Conservation (phyloP, 306 rosid species). For the Lithocarpus polystachyus region DNA sequence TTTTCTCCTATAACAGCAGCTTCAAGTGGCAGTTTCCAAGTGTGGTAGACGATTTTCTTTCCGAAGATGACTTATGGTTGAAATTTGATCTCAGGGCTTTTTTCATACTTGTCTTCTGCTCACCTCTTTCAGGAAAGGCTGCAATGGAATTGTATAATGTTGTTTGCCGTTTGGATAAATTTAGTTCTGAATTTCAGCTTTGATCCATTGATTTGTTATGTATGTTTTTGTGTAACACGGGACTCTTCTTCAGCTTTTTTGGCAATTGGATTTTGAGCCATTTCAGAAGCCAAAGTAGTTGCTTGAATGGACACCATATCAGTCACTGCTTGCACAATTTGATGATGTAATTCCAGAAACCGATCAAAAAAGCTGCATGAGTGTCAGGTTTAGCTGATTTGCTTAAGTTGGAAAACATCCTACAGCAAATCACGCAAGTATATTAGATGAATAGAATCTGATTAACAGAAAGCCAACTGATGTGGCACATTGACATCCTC, state of each 20-base stretch:
- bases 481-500: no score
- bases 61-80: conserved; percentile 35
- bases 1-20: conserved; percentile 46
- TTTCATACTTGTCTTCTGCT: conserved; percentile 40
- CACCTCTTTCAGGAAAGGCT: conserved; percentile 47
- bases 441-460: not conserved
- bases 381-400: conserved; percentile 65
- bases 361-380: conserved; percentile 61
- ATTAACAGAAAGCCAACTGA: no score
- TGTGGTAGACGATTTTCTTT: conserved; percentile 40
- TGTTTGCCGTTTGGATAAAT: conserved; percentile 50
- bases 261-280: conserved; percentile 34
- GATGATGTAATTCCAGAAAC: conserved; percentile 78
- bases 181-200: conserved; percentile 40
- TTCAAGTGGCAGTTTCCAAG: conserved; percentile 36
- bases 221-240: conserved; percentile 46
- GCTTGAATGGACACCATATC: conserved; percentile 85
- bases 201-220: conserved; percentile 53
- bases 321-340: conserved; percentile 63
- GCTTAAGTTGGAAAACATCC: conserved; percentile 79
- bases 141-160: conserved; percentile 54
- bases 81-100: conserved; percentile 38
- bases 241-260: conserved; percentile 38
- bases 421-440: conserved; percentile 12
- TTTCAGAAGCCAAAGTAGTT: conserved; percentile 72